These are phyloP conservation scores for Whalleya microplaca DNA, from an alignment of 2,329 filamentous ascomycete genomes.

Conservation along the genomic window DNA sequence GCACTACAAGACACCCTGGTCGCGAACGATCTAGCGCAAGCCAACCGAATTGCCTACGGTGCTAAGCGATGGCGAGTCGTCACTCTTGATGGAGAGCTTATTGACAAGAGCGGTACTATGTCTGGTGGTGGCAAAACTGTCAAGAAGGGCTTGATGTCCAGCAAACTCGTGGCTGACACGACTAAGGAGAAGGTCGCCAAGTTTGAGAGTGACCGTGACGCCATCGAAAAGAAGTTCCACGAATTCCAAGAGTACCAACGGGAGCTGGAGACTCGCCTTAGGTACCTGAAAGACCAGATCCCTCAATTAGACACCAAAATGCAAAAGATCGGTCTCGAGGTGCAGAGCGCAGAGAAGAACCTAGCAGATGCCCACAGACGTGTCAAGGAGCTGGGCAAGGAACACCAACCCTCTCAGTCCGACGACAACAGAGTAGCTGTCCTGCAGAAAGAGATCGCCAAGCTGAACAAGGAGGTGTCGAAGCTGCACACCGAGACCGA, in stretches of 20 bases:
- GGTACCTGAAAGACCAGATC: conserved; percentile 74
- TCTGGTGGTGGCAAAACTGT: conserved; percentile 92
- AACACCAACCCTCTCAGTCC: conserved; percentile 78
- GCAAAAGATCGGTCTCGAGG: conserved; percentile 86
- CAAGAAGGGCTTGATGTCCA: conserved; percentile 94
- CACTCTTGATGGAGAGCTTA: conserved; percentile 90
- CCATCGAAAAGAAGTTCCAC: conserved; percentile 79
- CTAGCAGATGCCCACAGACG: conserved; percentile 82
- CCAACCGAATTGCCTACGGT: conserved; percentile 95
- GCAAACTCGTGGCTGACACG: conserved; percentile 85
- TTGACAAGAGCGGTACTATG: conserved; percentile 99
- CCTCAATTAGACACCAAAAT: conserved; percentile 86
- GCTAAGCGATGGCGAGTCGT: conserved; percentile 94
- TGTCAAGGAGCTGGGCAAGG: conserved; percentile 80
- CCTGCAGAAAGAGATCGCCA: conserved; percentile 77
- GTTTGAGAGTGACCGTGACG: conserved; percentile 84
- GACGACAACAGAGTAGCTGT: conserved; percentile 75
- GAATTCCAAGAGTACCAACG: conserved; percentile 84
- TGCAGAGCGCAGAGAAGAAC: conserved; percentile 85
- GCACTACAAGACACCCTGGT: conserved; percentile 95
- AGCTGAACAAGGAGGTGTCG: conserved; percentile 76
- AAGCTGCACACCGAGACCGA: conserved; percentile 84
- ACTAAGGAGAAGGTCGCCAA: conserved; percentile 87
- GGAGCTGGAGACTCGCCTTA: conserved; percentile 74
- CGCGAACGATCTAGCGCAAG: conserved; percentile 89